Evolutionary conservation across 768 basidiomycete genomes (phyloP), one percentile per base, ranked within the genome.

Genomic region (Lentinus brumalis): DNA sequence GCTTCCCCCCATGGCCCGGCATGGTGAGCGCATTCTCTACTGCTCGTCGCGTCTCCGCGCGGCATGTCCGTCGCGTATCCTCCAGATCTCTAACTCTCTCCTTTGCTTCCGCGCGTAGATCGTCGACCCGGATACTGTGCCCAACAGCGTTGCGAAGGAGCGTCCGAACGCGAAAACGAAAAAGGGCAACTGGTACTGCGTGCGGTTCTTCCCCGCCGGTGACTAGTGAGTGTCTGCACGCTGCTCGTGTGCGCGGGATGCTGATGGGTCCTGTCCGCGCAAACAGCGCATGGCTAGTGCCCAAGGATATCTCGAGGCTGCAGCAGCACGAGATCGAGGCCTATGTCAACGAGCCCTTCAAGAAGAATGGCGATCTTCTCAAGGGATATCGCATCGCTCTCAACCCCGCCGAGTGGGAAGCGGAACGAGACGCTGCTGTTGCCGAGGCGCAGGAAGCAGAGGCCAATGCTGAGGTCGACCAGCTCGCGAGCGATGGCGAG

Each of bases 1-100:
- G 96, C 10, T 98, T 81, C 78, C 94, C 97, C 2, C 83, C 91
- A 4, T 99, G 97, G 97, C 97, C 95, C 56, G 93, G 87, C 73
- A 90, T 92, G 79, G 96, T 96, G 72, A 76, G 92, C 84, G 60
- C 63, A 69, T 70, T 66, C 38, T 39, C 52, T 62, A 45, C 66
- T 51, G 64, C 64, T 18, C 10, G 51, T 60, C 62, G 58, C 62
- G 56, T 67, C 61, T 65, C 54, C 18, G 49, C 61, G 45, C 55
- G 56, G 39, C 46, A 38, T 6, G 56, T 62, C 60, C 64, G n/a
- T 51, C 35, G 50, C 35, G 40, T 32, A 29, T 57, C 31, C 35
- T 46, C 46, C 59, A n/a, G 29, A 21, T 26, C 8, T 15, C 51
- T 69, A 39, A 56, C 56, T 39, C 30, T 42, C 52, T 42, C 52